These are phyloP conservation scores for Globomyces pollinis-pini DNA, from an alignment of 192 early-diverging fungal species.

Conservation along the genomic window DNA sequence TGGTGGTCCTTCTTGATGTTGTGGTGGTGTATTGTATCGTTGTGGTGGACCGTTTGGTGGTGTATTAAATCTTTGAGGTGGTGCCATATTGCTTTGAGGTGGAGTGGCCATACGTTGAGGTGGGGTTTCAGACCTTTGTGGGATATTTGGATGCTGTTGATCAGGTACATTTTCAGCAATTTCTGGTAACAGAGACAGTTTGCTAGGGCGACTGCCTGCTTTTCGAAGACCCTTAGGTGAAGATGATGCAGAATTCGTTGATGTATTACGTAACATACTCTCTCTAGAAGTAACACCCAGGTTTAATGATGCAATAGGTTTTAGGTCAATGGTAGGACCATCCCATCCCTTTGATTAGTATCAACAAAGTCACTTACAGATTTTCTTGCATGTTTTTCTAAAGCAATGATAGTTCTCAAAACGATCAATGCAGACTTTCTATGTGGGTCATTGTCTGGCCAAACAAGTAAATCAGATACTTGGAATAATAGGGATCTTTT, in stretches of 20 bases:
- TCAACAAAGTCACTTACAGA: too few species aligned
- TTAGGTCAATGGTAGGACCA: conserved; percentile 31
- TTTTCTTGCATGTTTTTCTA: conserved; percentile 41
- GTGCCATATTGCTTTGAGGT: too few species aligned
- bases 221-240: too few species aligned
- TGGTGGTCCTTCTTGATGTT: too few species aligned
- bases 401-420: conserved; percentile 30
- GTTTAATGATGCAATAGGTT: conserved; percentile 6
- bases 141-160: too few species aligned
- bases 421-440: conserved; percentile 31
- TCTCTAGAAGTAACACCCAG: conserved; percentile 9
- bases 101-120: too few species aligned
- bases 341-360: conserved; percentile 39
- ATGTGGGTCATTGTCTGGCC: conserved; percentile 18
- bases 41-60: too few species aligned
- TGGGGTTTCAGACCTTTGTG: too few species aligned
- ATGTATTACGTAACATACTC: not conserved
- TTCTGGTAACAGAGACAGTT: not conserved
- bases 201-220: too few species aligned
- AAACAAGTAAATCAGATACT: conserved; percentile 31
- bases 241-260: too few species aligned
- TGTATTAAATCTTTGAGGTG: too few species aligned
- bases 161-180: not conserved
- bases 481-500: conserved; percentile 34
- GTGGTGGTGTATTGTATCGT: too few species aligned